Evolutionary conservation across 2,329 filamentous ascomycete species (phyloP), one percentile per base, ranked within the genome.

Genomic region (Diplodia sapinea): DNA sequence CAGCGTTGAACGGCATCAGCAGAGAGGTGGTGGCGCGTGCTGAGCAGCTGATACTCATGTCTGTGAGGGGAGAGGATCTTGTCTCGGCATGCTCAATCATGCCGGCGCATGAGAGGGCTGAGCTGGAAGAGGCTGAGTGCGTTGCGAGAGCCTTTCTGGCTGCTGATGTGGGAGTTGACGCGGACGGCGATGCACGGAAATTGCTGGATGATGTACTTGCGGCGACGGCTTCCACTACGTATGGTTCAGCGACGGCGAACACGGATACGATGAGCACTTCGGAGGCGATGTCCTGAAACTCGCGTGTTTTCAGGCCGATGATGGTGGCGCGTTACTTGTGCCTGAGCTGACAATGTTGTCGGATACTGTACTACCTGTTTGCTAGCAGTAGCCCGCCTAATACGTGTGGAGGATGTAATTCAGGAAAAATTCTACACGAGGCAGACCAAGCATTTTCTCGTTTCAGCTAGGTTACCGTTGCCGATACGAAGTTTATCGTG

Each of bases 1-100:
- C 95, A 33, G 88, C 89, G 3, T 86, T 96, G 77, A 97, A 96
- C 73, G 94, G 94, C 1, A 88, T 99, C 15, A 89, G 92, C 36
- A 74, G 80, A 20, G 83, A 85, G 5, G 86, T 98, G 11, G 85
- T 97, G 7, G 81, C 89, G 17, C 87, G 94, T 66, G 93, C 94
- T 0, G 89, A 93, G 70, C 85, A 89, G 8, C 84, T 99, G 43
- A 87, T 90, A 26, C 77, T 87, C 7, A 81, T 95, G 17, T 82
- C 90, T 40, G 86, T 87, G 17, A 86, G 84, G 62, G 91, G 93
- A 7, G 91, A 94, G 74, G 91, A 96, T 76, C 82, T 98, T 1
- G 86, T 90, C 6, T 85, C 87, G 36, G 86, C 88, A 23, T 97
- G 91, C 77, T 87, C 91, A 4, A 84, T 83, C 54, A 81, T 96